Evolutionary conservation across 2,329 filamentous ascomycete species (phyloP), one percentile per base, ranked within the genome.

Genomic region (Paecilomyces formosus): DNA sequence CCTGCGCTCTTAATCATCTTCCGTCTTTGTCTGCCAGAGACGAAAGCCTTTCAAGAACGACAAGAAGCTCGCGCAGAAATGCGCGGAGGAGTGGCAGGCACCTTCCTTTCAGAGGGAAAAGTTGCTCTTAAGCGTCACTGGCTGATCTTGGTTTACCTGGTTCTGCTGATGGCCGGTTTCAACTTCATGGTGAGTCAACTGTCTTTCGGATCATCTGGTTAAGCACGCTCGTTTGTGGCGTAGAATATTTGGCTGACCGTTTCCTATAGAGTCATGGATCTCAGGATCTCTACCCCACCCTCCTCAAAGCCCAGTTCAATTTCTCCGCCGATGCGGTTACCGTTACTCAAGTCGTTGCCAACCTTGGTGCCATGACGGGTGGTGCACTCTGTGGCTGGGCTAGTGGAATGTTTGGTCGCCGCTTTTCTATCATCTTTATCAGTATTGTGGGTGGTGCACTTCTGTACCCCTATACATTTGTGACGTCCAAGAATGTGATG

Each of bases 151-250:
- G 78, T 86, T 35, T 96, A 96, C 74, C 79, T 96, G 58, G 89
- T 96, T 6, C 78, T 96, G 21, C 79, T 96, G 45, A 95, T 95
- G 90, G 88, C 90, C 1, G 90, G 90, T 3, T 94, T 96, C 79
- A 96, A 95, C 76, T 95, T 94, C 70, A 92, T 94, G 88, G 76
- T 79, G 64, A 58, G 69, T 63, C 55, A 13, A 28, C 11, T 51
- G 53, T 12, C 26, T 24, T 11, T 15, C 52, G 2, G 8, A 12
- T 6, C 45, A 9, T 45, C 55, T 13, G 28, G 31, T 13, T 49
- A 7, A 18, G 22, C 55, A 11, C 3, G 33, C 30, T 28, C 1
- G 12, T 35, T 21, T 56, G 33, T 24, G 28, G 3, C 24, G 30
- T 18, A 35, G 13, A 53, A 15, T 33, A 53, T 28, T 45, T 9